Evolutionary conservation across 73 alveolate species (phyloP).

Genomic region (Paramecium pentaurelia): DNA sequence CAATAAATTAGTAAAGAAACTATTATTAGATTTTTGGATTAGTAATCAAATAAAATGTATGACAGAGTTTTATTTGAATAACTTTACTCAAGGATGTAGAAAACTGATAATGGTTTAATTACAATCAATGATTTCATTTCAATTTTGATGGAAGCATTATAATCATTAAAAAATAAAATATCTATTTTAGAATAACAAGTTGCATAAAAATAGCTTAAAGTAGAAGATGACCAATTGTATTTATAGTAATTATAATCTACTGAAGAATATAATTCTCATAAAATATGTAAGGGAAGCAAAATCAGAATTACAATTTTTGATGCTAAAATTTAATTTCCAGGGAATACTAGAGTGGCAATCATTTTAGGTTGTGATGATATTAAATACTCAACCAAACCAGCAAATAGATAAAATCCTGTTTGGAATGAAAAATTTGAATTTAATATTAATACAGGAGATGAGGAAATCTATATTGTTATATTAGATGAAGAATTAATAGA

Average conservation of each 20-base stretch:
- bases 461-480: neutral
- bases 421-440: neutral
- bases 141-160: conserved; percentile 4
- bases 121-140: neutral
- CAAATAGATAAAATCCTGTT: neutral
- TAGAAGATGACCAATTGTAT: neutral
- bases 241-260: neutral
- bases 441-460: neutral
- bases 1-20: neutral
- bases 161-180: neutral
- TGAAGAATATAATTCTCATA: neutral
- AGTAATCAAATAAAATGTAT: neutral
- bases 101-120: neutral
- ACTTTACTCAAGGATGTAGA: neutral
- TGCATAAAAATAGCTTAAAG: neutral
- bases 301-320: neutral
- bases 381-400: neutral
- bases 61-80: conserved; percentile 26
- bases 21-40: neutral
- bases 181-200: neutral
- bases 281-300: neutral
- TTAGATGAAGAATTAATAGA: conserved; percentile 21
- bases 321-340: neutral
- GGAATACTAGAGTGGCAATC: neutral
- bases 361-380: conserved; percentile 3